Conservation (phyloP, 2,329 filamentous ascomycete genomes). For the Hortaea sp. region DNA sequence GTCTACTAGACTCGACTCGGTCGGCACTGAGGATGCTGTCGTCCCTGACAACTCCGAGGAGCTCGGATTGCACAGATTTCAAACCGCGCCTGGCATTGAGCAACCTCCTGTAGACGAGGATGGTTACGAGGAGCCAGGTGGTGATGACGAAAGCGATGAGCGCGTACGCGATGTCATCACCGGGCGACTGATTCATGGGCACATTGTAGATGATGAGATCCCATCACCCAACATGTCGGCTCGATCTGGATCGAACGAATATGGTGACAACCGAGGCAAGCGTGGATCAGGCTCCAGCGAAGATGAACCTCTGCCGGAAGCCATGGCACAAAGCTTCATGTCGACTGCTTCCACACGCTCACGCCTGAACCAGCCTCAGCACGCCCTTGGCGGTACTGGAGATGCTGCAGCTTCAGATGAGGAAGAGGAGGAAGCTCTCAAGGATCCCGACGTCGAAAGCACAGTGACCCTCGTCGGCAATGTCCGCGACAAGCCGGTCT, state of each 20-base stretch:
- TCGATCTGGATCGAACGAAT: constrained; percentile 49
- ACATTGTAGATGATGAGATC: constrained; percentile 78
- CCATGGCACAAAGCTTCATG: constrained; percentile 73
- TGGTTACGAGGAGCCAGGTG: constrained; percentile 23
- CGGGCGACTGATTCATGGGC: constrained; percentile 81
- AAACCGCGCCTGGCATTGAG: constrained; percentile 19
- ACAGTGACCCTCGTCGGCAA: constrained; percentile 97
- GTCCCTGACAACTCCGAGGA: not conserved
- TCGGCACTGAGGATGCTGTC: constrained; percentile 5
- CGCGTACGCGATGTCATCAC: constrained; percentile 84
- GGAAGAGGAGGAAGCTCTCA: constrained; percentile 84
- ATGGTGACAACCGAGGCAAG: constrained; percentile 28
- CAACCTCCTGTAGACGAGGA: constrained; percentile 19
- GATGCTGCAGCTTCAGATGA: constrained; percentile 78
- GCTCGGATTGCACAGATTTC: constrained; percentile 8
- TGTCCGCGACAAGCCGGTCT: constrained; percentile 75
- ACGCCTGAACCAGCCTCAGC: constrained; percentile 37
- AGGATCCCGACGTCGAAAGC: constrained; percentile 72
- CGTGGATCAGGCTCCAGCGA: constrained; percentile 32
- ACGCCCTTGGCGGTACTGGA: constrained; percentile 67
- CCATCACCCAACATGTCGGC: constrained; percentile 59
- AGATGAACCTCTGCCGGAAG: constrained; percentile 54
- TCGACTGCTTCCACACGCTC: constrained; percentile 62
- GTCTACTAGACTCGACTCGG: constrained; percentile 22
- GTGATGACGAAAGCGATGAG: constrained; percentile 29